Base-by-base conservation (phyloP, 1,139 yeast species). In the Candida pseudoviswanathii region DNA sequence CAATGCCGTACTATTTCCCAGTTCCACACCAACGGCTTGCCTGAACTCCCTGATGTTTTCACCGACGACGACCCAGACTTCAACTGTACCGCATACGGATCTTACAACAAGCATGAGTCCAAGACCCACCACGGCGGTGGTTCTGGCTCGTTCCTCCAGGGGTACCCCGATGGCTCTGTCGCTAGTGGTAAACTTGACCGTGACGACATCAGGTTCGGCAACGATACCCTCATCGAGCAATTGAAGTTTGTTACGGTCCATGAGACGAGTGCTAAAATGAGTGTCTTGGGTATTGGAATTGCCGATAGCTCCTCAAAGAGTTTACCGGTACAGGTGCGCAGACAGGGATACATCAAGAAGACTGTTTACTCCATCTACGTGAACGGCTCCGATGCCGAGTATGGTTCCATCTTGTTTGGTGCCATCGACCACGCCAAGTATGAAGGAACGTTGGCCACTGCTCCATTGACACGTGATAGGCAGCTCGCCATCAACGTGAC, bases 381-480 rank as follows among this genome's bases (percentile, higher is more conserved):
- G 49, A 73, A 75, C 51, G 66, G 66, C 11, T 33, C 57, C 1
- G 62, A 56, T 39, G 51, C 63, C 24, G 36, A 30, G 8, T 44
- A 36, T 21, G 88, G 88, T 2, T 60, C 70, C 21, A 57, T 84
- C 26, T 64, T 83, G 45, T 81, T 84, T 62, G 88, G 88, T 6
- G 88, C 84, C 4, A 68, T 82, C 9, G 88, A 84, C 62, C 67
- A 70, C 44, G 69, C 78, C 34, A 80, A 80, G 60, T 81, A 73
- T 59, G 45, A 66, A 0, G 87, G 86, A 0, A 58, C 67, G 5
- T 69, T 82, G 54, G 55, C 55, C 36, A 63, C 69, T 1, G 64
- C 70, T 11, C 68, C 70, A 2, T 55, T 65, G 41, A 24, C 39
- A 10, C 10, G 37, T 1, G 39, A 37, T 8, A 32, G 10, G 2